Evolutionary conservation across 805 yeast species (phyloP).

Genomic region (Saccharomycopsis synnaedendra): DNA sequence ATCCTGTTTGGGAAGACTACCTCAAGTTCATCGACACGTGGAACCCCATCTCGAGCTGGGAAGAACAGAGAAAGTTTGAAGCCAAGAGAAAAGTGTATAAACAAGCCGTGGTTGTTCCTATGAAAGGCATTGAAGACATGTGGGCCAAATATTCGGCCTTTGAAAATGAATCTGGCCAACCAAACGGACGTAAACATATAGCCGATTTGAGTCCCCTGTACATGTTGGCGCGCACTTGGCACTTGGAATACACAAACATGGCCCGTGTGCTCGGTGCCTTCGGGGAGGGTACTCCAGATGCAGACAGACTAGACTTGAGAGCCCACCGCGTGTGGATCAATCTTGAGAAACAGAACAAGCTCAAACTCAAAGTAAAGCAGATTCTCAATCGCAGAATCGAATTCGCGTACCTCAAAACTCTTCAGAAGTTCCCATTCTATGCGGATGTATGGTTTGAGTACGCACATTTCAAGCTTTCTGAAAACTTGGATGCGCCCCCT

Average conservation of each 20-base stretch:
- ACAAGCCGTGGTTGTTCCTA: conserved; percentile 63
- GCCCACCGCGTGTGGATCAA: conserved; percentile 47
- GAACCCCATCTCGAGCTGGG: conserved; percentile 76
- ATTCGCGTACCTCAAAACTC: conserved; percentile 64
- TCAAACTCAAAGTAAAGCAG: conserved; percentile 41
- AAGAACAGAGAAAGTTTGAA: conserved; percentile 71
- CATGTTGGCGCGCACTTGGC: conserved; percentile 76
- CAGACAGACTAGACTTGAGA: conserved; percentile 16
- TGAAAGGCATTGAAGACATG: conserved; percentile 57
- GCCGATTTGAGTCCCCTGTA: conserved; percentile 75
- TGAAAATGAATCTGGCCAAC: conserved; percentile 65
- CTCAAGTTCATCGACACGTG: conserved; percentile 66
- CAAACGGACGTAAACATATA: conserved; percentile 75
- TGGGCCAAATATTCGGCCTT: conserved; percentile 79
- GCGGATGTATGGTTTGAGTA: conserved; percentile 74
- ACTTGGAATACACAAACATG: conserved; percentile 54
- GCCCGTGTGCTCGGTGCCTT: conserved; percentile 27
- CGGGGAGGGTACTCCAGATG: conserved; percentile 17
- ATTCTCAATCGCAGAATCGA: conserved; percentile 44
- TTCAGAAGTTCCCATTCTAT: conserved; percentile 46
- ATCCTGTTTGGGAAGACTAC: conserved; percentile 72
- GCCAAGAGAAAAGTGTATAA: conserved; percentile 63
- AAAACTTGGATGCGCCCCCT: not conserved
- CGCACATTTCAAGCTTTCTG: conserved; percentile 24
- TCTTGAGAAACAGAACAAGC: conserved; percentile 66